Evolutionary conservation across 2,329 filamentous ascomycete genomes (phyloP), one percentile per base, ranked within the genome.

Genomic region (Aspergillus fijiensis): DNA sequence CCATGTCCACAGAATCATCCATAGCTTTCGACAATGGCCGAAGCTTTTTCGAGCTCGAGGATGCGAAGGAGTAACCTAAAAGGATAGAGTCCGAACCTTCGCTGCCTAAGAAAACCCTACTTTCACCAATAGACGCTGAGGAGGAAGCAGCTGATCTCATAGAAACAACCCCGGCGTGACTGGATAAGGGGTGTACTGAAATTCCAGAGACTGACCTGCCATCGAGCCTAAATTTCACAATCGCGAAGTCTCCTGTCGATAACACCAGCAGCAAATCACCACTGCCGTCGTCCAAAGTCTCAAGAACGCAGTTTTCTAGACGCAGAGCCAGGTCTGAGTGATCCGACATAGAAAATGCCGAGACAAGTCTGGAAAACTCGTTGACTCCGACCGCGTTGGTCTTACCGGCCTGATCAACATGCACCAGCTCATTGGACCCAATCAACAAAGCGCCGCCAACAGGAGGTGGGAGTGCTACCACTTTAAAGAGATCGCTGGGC

Each of bases 391-490:
- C 89, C 2, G 92, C 94, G 70, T 92, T 96, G 12, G 92, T 86
- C 75, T 96, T 97, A 31, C 95, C 95, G 11, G 92, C 92, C 80
- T 99, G 95, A 71, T 98, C 94, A 65, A 99, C 87, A 74, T 99
- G 95, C 61, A 99, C 90, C 63, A 99, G 77, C 72, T 97, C 92
- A 72, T 99, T 98, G 51, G 85, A 84, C 29, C 95, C 96, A 21
- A 98, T 80, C 16, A 99, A 83, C 16, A 99, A 80, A 42, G 92
- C 91, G 49, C 95, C 95, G 25, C 95, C 95, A 47, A 98, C 88
- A 1, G 94, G 94, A 5, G 89, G 83, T 4, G 93, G 91, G 3
- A 99, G 79, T 7, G 95, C 87, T 50, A 97, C 81, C 49, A 98
- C 88, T 67, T 87, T 86, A 73, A 89, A 91, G 10, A 98, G 82